Percentiles rank a stretch among this genome's conserved stretches.
Conservation (phyloP, 2,329 filamentous ascomycete species). For the Aspergillus carbonarius region DNA sequence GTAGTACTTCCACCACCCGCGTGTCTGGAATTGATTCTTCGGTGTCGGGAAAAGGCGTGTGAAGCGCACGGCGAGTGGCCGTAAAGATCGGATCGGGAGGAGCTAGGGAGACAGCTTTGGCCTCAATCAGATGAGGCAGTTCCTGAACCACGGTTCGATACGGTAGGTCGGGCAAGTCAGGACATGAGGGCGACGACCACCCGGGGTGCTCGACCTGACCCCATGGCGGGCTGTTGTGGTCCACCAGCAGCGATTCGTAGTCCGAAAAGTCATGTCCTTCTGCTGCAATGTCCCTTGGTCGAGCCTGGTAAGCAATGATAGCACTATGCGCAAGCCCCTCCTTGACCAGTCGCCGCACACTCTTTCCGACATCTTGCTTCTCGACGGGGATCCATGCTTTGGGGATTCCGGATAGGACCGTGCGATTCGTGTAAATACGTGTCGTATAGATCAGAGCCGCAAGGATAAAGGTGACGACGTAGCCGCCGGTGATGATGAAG, state of each 20-base stretch:
- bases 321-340: constrained; percentile 74
- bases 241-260: constrained; percentile 32
- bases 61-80: constrained; percentile 38
- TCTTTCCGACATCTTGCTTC: constrained; percentile 74
- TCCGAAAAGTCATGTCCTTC: constrained; percentile 33
- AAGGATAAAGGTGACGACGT: constrained; percentile 69
- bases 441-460: constrained; percentile 75
- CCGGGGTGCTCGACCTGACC: constrained; percentile 81
- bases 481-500: constrained; percentile 74
- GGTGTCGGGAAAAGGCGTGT: constrained; percentile 31
- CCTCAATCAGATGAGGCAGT: constrained; percentile 86
- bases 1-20: constrained; percentile 68
- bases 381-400: constrained; percentile 84
- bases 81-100: constrained; percentile 54
- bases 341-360: constrained; percentile 73
- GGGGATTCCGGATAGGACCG: constrained; percentile 76
- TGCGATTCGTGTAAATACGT: constrained; percentile 83
- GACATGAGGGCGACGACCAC: constrained; percentile 78
- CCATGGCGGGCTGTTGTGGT: constrained; percentile 63
- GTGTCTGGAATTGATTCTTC: constrained; percentile 56
- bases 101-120: constrained; percentile 83
- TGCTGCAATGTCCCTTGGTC: constrained; percentile 60
- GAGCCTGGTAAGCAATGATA: constrained; percentile 73
- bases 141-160: constrained; percentile 80
- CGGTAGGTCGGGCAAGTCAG: constrained; percentile 75